Conservation (phyloP, 495 filamentous ascomycete genomes). For the Lasiosphaeria hispida region DNA sequence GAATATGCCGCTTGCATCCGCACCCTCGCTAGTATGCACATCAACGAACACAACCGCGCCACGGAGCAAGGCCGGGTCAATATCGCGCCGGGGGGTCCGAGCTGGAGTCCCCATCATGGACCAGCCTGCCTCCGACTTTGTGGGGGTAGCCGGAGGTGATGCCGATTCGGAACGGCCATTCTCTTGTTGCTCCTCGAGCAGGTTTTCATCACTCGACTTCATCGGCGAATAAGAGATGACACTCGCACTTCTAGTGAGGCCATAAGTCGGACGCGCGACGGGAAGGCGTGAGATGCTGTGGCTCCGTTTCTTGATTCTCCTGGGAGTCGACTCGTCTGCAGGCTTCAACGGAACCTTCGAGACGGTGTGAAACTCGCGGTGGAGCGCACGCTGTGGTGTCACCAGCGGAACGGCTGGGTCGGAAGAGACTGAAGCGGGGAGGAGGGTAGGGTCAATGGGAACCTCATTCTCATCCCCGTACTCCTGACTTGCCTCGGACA, state of each 20-base stretch:
- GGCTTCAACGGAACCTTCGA: conserved; percentile 75
- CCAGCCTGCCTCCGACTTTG: conserved; percentile 42
- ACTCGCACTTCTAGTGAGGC: conserved; percentile 38
- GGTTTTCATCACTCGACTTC: conserved; percentile 30
- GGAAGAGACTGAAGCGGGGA: conserved; percentile 15
- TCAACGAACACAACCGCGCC: conserved; percentile 88
- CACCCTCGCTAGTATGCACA: conserved; percentile 86
- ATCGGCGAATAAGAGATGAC: conserved; percentile 45
- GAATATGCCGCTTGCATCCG: conserved; percentile 81
- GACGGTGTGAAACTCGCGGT: conserved; percentile 59
- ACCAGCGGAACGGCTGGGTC: conserved; percentile 24
- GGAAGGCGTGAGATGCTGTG: conserved; percentile 55
- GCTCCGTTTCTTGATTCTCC: conserved; percentile 47
- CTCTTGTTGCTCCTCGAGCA: conserved; percentile 18
- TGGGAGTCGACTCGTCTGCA: conserved; percentile 60
- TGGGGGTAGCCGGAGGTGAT: conserved; percentile 32
- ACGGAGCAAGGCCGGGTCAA: conserved; percentile 53
- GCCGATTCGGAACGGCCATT: conserved; percentile 18
- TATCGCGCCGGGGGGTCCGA: conserved; percentile 50
- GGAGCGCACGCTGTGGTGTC: conserved; percentile 34
- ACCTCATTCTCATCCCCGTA: conserved; percentile 62
- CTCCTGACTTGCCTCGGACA: conserved; percentile 59
- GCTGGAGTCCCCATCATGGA: conserved; percentile 54
- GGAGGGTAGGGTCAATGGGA: conserved; percentile 50
- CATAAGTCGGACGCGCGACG: conserved; percentile 28